Evolutionary conservation across 169 alveolate species (phyloP).

Genomic region (Plasmodium ovale): DNA sequence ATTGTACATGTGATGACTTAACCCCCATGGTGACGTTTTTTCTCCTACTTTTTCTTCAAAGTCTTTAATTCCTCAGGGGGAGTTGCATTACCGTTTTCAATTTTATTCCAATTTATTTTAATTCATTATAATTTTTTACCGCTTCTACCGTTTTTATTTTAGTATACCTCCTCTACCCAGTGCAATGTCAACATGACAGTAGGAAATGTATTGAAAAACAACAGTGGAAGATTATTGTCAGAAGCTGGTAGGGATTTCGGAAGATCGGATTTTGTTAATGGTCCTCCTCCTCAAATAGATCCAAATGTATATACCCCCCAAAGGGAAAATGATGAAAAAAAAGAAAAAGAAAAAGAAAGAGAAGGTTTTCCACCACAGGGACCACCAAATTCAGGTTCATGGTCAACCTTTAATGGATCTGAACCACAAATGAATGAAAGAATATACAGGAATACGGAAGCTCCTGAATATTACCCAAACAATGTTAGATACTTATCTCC

Average conservation of each 20-base stretch:
- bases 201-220: not conserved
- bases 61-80: no score
- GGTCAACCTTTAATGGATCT: not conserved
- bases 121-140: not conserved
- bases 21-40: no score
- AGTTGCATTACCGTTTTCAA: no score
- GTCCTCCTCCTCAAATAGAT: not conserved
- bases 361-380: not conserved
- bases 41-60: no score
- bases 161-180: constrained; percentile 2
- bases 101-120: no score
- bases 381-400: not conserved
- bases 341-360: not conserved
- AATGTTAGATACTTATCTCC: constrained; percentile 20
- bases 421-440: constrained; percentile 16
- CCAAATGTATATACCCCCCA: not conserved
- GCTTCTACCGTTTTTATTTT: not conserved
- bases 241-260: not conserved
- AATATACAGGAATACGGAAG: constrained; percentile 1
- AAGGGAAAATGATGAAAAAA: not conserved
- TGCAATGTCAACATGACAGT: not conserved
- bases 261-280: not conserved
- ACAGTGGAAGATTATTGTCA: not conserved
- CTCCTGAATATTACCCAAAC: constrained; percentile 1
- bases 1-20: no score